A percentile compares a stretch with the other conserved stretches of the same genome.
phyloP scores from a whole-genome alignment of 768 basidiomycete genomes.

The Exidia glandulosa region DNA sequence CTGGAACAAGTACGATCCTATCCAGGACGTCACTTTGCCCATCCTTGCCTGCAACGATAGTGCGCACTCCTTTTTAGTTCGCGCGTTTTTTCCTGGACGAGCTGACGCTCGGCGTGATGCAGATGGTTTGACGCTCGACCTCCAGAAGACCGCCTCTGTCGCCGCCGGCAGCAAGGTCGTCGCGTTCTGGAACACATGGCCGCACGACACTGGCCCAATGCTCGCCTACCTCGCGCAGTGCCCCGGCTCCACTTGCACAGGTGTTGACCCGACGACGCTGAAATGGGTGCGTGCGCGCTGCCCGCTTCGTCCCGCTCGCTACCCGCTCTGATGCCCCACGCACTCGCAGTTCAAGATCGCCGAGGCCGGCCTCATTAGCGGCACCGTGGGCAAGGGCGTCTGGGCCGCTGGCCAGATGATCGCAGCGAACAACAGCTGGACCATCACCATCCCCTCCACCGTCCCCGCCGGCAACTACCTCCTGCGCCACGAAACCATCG shows the following conservation, averaged over 20 bases:
- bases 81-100: background rate
- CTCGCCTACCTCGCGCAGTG: slow-evolving; percentile 9
- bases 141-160: slow-evolving; percentile 7
- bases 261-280: slow-evolving; percentile 6
- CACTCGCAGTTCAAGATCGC: slow-evolving; percentile 29
- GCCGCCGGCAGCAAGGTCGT: slow-evolving; percentile 7
- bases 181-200: slow-evolving; percentile 2
- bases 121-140: background rate
- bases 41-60: slow-evolving; percentile 8
- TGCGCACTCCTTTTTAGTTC: slow-evolving; percentile 4
- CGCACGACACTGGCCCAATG: slow-evolving; percentile 3
- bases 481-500: slow-evolving; percentile 10
- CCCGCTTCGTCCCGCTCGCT: background rate
- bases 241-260: slow-evolving; percentile 5
- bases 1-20: slow-evolving; percentile 10
- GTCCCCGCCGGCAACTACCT: slow-evolving; percentile 9
- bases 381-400: slow-evolving; percentile 5
- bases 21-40: slow-evolving; percentile 5
- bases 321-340: background rate
- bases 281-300: slow-evolving; percentile 5
- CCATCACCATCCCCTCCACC: slow-evolving; percentile 4
- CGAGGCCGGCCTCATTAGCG: slow-evolving; percentile 10
- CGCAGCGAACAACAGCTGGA: slow-evolving; percentile 7
- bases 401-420: slow-evolving; percentile 10
- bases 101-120: background rate